Evolutionary conservation across 2,329 filamentous ascomycete genomes (phyloP).

Genomic region (Penicillium hesseltinei): DNA sequence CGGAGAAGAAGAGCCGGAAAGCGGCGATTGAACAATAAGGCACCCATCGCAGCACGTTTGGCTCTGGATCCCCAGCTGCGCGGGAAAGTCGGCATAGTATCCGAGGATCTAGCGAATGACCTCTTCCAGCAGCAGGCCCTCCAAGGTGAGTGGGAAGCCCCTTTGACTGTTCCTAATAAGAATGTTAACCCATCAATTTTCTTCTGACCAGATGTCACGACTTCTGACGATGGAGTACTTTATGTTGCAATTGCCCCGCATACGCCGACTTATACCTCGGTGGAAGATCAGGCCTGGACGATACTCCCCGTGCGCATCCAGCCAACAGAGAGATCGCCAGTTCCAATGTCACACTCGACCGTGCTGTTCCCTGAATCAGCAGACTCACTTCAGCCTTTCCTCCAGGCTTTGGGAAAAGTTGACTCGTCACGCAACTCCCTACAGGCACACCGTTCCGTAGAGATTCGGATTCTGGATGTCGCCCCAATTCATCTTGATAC

Average conservation of each 20-base stretch:
- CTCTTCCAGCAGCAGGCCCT: constrained; percentile 63
- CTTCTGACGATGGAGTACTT: constrained; percentile 32
- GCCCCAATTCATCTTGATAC: constrained; percentile 77
- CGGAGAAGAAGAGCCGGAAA: constrained; percentile 49
- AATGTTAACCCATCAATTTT: constrained; percentile 7
- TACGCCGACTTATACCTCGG: constrained; percentile 41
- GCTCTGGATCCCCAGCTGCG: constrained; percentile 82
- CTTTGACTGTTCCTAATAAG: neutral
- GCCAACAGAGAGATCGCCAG: constrained; percentile 46
- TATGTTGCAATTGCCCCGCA: constrained; percentile 50
- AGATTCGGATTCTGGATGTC: constrained; percentile 80
- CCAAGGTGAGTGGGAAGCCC: constrained; percentile 47
- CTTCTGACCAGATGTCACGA: constrained; percentile 18
- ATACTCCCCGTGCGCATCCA: constrained; percentile 70
- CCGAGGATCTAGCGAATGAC: constrained; percentile 79
- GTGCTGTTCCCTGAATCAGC: constrained; percentile 71
- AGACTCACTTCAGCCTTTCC: constrained; percentile 77
- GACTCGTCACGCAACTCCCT: constrained; percentile 73
- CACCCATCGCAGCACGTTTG: constrained; percentile 73
- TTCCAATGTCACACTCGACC: constrained; percentile 69
- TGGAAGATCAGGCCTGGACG: constrained; percentile 72
- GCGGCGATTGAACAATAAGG: constrained; percentile 58
- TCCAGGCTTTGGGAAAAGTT: constrained; percentile 67
- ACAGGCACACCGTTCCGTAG: constrained; percentile 72
- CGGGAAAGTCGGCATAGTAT: constrained; percentile 81